Percentiles rank a stretch among this genome's conserved stretches.
These are phyloP conservation scores for Russula griseocarnosa DNA, from an alignment of 768 basidiomycete species.

Conservation along the genomic window DNA sequence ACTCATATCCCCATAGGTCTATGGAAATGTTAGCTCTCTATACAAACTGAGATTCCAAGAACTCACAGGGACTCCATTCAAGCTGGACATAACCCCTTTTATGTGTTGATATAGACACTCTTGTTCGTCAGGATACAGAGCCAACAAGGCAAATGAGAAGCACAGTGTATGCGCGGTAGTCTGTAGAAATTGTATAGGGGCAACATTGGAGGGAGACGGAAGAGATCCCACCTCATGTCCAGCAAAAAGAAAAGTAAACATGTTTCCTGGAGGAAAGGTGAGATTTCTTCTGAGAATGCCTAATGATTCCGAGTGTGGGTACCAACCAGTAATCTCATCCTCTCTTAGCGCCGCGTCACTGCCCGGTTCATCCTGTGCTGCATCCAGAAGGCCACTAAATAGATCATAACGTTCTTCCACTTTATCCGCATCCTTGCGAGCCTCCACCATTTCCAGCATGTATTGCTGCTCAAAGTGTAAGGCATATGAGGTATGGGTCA, in stretches of 20 bases:
- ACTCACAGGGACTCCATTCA: constrained; percentile 8
- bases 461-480: constrained; percentile 28
- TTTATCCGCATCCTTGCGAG: constrained; percentile 17
- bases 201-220: not conserved
- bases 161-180: constrained; percentile 40
- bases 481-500: not conserved
- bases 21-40: not conserved
- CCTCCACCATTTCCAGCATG: constrained; percentile 32
- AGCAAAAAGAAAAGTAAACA: constrained; percentile 36
- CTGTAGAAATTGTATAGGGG: constrained; percentile 24
- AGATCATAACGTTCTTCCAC: constrained; percentile 31
- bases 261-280: constrained; percentile 23
- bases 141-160: constrained; percentile 42
- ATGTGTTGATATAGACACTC: constrained; percentile 39
- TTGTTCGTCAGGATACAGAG: constrained; percentile 42
- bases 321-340: constrained; percentile 25
- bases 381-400: constrained; percentile 31
- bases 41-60: not conserved
- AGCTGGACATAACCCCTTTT: constrained; percentile 33
- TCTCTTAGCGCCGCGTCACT: constrained; percentile 24
- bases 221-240: constrained; percentile 33
- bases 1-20: not conserved
- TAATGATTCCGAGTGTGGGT: constrained; percentile 29
- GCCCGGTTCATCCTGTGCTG: constrained; percentile 24
- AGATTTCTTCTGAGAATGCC: not conserved